Evolutionary conservation across 129 eudicot species (phyloP).

Genomic region (Erigeron canadensis): DNA sequence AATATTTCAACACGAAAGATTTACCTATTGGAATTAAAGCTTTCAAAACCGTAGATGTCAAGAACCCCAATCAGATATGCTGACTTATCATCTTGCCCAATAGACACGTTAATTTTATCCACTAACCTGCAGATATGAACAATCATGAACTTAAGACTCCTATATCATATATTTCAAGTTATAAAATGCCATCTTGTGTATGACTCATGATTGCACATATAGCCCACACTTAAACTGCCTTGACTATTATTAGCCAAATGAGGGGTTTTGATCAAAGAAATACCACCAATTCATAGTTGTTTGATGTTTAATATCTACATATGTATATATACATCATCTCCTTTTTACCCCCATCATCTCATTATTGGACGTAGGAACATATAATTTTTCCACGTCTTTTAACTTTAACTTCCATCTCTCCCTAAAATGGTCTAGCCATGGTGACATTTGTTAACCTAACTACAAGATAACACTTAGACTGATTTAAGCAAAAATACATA

Average conservation of each 20-base stretch:
- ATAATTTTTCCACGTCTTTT: neutral
- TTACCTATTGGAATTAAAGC: slow-evolving; percentile 88
- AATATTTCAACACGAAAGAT: slow-evolving; percentile 18
- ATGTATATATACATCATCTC: slow-evolving; percentile 17
- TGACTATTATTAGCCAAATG: neutral
- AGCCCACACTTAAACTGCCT: neutral
- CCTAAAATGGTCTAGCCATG: slow-evolving; percentile 10
- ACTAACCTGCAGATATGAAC: slow-evolving; percentile 68
- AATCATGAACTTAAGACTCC: slow-evolving; percentile 23
- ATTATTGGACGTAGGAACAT: slow-evolving; percentile 8
- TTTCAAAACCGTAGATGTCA: slow-evolving; percentile 98
- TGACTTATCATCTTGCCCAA: slow-evolving; percentile 91
- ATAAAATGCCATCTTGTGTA: slow-evolving; percentile 3
- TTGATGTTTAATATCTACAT: slow-evolving; percentile 9
- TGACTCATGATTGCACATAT: neutral
- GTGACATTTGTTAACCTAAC: slow-evolving; percentile 15
- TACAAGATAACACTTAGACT: slow-evolving; percentile 24
- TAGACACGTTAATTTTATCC: slow-evolving; percentile 79
- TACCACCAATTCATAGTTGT: neutral
- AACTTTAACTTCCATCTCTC: slow-evolving; percentile 11
- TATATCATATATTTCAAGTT: neutral
- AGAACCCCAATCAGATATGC: slow-evolving; percentile 88
- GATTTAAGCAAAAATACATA: neutral
- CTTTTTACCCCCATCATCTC: no score
- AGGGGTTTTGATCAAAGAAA: neutral